A percentile compares a stretch with the other conserved stretches of the same genome.
These are phyloP conservation scores for Penicillium taxi DNA, from an alignment of 495 filamentous ascomycete species.

Conservation along the genomic window DNA sequence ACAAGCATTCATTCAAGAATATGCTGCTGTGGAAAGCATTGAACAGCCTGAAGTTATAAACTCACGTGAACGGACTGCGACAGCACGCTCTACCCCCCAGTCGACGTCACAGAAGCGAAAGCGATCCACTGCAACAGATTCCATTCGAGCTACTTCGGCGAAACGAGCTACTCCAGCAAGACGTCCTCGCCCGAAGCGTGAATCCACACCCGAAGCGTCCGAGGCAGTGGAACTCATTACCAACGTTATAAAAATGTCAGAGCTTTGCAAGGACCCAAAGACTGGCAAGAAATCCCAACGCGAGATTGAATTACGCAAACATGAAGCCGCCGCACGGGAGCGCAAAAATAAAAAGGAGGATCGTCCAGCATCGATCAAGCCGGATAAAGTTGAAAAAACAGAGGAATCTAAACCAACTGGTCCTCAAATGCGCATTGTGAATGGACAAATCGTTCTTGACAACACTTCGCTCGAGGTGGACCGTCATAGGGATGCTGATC, in stretches of 20 bases:
- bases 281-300: constrained; percentile 77
- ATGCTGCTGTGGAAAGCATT: constrained; percentile 7
- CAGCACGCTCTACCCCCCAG: no score
- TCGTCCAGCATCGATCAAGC: constrained; percentile 22
- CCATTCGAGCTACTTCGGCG: constrained; percentile 20
- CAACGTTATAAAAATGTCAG: constrained; percentile 67
- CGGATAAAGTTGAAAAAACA: constrained; percentile 7
- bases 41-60: no score
- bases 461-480: constrained; percentile 70
- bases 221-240: constrained; percentile 64
- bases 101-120: constrained; percentile 24
- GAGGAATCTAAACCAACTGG: constrained; percentile 20
- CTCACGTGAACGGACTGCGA: no score
- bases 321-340: constrained; percentile 46
- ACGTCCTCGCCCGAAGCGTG: constrained; percentile 34
- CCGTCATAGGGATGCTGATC: constrained; percentile 59
- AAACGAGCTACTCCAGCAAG: constrained; percentile 23
- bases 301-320: constrained; percentile 47
- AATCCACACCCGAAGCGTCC: constrained; percentile 67
- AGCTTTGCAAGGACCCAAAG: constrained; percentile 66
- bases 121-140: constrained; percentile 15
- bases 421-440: constrained; percentile 62
- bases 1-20: constrained; percentile 16
- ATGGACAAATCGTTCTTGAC: constrained; percentile 79
- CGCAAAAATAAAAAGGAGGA: constrained; percentile 38